These are phyloP conservation scores for Neonothopanus nambi DNA, from an alignment of 1,284 basidiomycete genomes.

Conservation along the genomic window DNA sequence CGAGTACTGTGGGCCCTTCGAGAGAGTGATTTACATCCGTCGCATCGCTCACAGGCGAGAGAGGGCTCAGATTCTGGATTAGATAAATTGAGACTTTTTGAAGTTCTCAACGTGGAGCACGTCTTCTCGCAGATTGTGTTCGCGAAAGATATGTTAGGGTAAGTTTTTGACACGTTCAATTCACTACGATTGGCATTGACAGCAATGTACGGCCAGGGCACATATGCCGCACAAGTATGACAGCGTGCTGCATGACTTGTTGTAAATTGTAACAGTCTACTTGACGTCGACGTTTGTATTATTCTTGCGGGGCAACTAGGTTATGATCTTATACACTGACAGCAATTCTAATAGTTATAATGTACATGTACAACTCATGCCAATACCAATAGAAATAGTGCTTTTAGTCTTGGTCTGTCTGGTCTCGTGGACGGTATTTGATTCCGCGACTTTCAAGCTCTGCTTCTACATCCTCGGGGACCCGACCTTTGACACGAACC, in stretches of 20 bases:
- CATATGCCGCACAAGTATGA: slow-evolving; percentile 72
- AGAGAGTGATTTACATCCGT: slow-evolving; percentile 61
- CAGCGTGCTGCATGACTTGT: slow-evolving; percentile 62
- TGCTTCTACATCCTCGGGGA: slow-evolving; percentile 84
- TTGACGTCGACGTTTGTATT: too few relatives aligned
- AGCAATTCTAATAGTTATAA: too few relatives aligned
- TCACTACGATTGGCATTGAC: slow-evolving; percentile 2
- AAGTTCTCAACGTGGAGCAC: slow-evolving; percentile 70
- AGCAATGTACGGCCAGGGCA: slow-evolving; percentile 35
- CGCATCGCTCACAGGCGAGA: slow-evolving; percentile 37
- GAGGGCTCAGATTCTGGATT: slow-evolving; percentile 20
- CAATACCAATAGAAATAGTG: too few relatives aligned
- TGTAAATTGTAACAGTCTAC: slow-evolving; percentile 33
- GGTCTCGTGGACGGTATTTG: slow-evolving; percentile 78
- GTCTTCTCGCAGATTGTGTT: slow-evolving; percentile 84
- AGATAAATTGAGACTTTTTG: slow-evolving; percentile 64
- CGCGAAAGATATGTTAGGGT: slow-evolving; percentile 79
- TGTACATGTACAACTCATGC: too few relatives aligned
- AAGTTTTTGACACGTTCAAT: slow-evolving; percentile 23
- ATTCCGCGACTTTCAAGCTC: slow-evolving; percentile 76
- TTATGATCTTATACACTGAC: too few relatives aligned
- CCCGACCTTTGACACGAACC: slow-evolving; percentile 81
- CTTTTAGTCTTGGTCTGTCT: slow-evolving; percentile 64
- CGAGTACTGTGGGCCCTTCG: slow-evolving; percentile 78
- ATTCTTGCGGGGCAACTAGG: too few relatives aligned